Evolutionary conservation across 441 rosid species (phyloP).

Genomic region (Erodium trifolium): DNA sequence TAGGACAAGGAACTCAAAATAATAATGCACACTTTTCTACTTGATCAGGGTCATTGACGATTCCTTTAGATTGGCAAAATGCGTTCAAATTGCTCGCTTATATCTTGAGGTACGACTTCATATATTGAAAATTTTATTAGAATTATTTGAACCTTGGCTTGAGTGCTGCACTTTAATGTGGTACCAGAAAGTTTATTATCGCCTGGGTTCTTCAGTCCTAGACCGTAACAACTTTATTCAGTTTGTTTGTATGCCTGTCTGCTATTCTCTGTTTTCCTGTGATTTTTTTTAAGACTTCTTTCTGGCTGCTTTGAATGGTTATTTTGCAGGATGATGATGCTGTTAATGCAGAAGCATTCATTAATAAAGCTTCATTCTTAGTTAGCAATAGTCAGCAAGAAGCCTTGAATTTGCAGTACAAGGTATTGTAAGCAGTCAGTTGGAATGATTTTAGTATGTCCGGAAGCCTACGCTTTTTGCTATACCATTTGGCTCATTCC

Average conservation of each 20-base stretch:
- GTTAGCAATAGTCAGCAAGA: constrained; percentile 95
- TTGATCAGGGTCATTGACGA: constrained; percentile 74
- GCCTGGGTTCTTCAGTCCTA: neutral
- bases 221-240: neutral
- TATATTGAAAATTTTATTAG: constrained; percentile 1
- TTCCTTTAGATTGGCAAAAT: constrained; percentile 75
- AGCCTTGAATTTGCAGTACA: constrained; percentile 81
- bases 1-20: constrained; percentile 6
- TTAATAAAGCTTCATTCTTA: constrained; percentile 94
- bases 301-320: constrained; percentile 10
- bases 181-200: neutral
- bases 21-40: constrained; percentile 15
- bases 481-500: constrained; percentile 8
- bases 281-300: neutral
- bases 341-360: constrained; percentile 90
- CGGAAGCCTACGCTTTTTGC: constrained; percentile 15
- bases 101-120: constrained; percentile 71
- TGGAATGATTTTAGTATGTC: constrained; percentile 3
- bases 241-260: neutral
- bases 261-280: neutral
- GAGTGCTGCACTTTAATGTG: neutral
- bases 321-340: constrained; percentile 89
- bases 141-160: neutral
- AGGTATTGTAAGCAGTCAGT: constrained; percentile 33
- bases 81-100: constrained; percentile 96